Base-by-base conservation (phyloP, 306 rosid genomes). In the Cicer arietinum region DNA sequence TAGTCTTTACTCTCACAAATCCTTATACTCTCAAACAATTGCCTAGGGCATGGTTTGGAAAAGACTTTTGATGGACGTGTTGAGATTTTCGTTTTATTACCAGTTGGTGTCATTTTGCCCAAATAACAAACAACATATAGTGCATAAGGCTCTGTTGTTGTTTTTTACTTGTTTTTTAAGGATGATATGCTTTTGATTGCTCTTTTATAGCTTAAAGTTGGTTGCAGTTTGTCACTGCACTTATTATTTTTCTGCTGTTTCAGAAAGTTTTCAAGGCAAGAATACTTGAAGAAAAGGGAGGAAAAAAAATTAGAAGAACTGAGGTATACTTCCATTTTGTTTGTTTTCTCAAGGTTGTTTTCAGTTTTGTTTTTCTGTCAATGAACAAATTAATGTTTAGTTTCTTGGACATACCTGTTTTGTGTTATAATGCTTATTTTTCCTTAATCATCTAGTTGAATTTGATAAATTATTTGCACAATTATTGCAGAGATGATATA, bases 271-370 rank as follows among this genome's bases (percentile, higher is more conserved):
- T 92, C 99, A 77, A 88, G 97, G 79, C 95, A 85, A 76, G 99
- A 92, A 73, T 94, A 94, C 78, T 80, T 92, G 54, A 94, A 90
- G 85, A 94, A 94, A 85, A 90, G 99, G 82, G 93, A 92, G 88
- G 89, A 86, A 75, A 90, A 94, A 89, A 94, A 94, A 79, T 64
- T 94, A 59, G 96, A 91, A 45, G 97, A 92, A 80, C 84, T 94
- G 73, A 89, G 97, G 97, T 94, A 79, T 10, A 52, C 69, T 58
- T 25, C 35, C 13, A 22, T 68, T 51, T 65, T 39, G 41, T 70
- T 53, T 73, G 51, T 54, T 70, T 58, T 78, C 54, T 67, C 68
- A 22, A 14, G 50, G 51, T 76, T 57, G 10, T 16, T 67, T 59
- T 75, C 84, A 59, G 69, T 70, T 61, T 56, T 71, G 61, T 50